A percentile compares a stretch with the other conserved stretches of the same genome.
Conservation (phyloP, 805 yeast genomes). For the Nakazawaea ernobii region DNA sequence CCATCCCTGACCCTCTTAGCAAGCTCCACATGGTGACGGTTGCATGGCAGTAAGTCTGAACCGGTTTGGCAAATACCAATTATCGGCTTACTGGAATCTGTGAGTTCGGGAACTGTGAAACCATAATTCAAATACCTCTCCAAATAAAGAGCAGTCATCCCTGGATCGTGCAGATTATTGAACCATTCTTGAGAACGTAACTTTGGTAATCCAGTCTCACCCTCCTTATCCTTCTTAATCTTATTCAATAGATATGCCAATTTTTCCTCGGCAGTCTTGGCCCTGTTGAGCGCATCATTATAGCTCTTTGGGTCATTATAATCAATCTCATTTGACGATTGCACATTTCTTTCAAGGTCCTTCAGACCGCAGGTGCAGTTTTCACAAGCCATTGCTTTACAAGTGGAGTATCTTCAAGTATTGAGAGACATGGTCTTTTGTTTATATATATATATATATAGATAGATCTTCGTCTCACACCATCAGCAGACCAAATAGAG, state of each 20-base stretch:
- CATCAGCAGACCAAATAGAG: too few relatives aligned
- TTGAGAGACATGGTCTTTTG: too few relatives aligned
- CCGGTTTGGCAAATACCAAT: conserved; percentile 16
- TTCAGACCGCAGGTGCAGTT: conserved; percentile 19
- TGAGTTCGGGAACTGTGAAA: conserved; percentile 14
- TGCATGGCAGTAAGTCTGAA: conserved; percentile 18
- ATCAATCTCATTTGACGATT: conserved; percentile 9
- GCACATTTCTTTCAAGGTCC: conserved; percentile 1
- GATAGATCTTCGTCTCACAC: background rate
- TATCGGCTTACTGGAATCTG: conserved; percentile 13
- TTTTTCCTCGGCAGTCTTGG: conserved; percentile 13
- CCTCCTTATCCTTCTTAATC: conserved; percentile 2
- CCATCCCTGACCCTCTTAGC: conserved; percentile 20
- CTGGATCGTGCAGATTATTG: conserved; percentile 17
- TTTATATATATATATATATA: too few relatives aligned
- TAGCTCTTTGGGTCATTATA: conserved; percentile 13
- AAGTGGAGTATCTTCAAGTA: too few relatives aligned
- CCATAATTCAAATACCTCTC: conserved; percentile 21
- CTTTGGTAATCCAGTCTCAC: background rate
- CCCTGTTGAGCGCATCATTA: conserved; percentile 11
- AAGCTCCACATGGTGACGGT: conserved; percentile 17
- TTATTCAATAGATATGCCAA: background rate
- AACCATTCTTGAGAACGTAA: conserved; percentile 19
- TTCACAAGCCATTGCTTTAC: conserved; percentile 17
- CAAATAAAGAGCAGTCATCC: conserved; percentile 19